phyloP scores from a whole-genome alignment of 768 basidiomycete genomes.

The Termitomyces titanicus region DNA sequence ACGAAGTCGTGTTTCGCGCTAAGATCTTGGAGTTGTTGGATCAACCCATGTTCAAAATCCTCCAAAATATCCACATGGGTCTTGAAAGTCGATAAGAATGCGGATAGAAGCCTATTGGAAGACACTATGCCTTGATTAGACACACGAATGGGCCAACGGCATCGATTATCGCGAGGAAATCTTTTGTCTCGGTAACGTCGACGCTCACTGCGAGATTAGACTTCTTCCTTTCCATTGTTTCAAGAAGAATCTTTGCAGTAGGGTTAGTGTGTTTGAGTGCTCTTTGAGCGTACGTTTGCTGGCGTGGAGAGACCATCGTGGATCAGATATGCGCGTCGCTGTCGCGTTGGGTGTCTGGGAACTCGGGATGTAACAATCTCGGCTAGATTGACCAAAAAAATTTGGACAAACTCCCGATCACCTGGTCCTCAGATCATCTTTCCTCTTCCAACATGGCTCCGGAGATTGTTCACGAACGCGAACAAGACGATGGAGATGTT shows the following conservation, averaged over 20 bases:
- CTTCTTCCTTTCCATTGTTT: constrained; percentile 81
- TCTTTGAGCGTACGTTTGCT: constrained; percentile 60
- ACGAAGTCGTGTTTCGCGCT: constrained; percentile 85
- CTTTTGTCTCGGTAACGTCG: constrained; percentile 78
- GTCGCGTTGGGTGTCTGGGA: constrained; percentile 13
- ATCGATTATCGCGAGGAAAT: constrained; percentile 84
- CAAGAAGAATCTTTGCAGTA: constrained; percentile 73
- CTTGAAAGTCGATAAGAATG: constrained; percentile 42
- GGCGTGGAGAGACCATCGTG: constrained; percentile 31
- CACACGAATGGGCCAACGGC: constrained; percentile 87
- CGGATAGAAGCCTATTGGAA: constrained; percentile 14
- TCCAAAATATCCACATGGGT: constrained; percentile 96
- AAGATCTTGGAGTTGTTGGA: constrained; percentile 65
- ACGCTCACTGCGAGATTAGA: constrained; percentile 95
- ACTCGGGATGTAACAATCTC: constrained; percentile 19
- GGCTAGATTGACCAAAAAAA: constrained; percentile 13
- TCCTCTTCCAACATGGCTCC: constrained; percentile 24
- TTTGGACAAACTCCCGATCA: constrained; percentile 3
- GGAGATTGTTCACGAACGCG: constrained; percentile 44
- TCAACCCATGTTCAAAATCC: constrained; percentile 76
- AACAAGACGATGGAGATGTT: constrained; percentile 41
- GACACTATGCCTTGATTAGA: constrained; percentile 79
- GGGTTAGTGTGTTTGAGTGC: constrained; percentile 61
- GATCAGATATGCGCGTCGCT: neutral
- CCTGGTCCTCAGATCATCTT: neutral